These are phyloP conservation scores for Flaveria ramosissima DNA, from an alignment of 129 eudicot species.

Conservation along the genomic window DNA sequence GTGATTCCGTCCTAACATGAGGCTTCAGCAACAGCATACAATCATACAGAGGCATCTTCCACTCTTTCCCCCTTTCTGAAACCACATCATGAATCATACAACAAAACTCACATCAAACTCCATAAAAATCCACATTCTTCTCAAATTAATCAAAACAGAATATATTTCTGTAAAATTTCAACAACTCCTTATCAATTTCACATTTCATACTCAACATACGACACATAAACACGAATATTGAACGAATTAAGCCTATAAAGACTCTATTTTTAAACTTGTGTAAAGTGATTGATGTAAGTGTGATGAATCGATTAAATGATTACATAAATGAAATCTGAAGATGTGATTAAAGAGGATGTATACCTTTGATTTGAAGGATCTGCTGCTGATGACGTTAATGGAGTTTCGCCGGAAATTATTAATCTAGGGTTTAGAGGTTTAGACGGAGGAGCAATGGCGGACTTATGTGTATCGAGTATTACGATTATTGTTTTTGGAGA, in stretches of 20 bases:
- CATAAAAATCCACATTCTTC: background rate
- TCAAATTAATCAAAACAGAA: background rate
- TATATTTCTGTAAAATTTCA: too few relatives aligned
- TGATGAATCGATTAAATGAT: background rate
- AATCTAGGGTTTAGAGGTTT: slow-evolving; percentile 35
- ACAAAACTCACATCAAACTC: background rate
- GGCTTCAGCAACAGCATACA: slow-evolving; percentile 87
- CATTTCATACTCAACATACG: too few relatives aligned
- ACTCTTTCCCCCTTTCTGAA: slow-evolving; percentile 11
- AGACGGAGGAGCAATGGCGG: slow-evolving; percentile 22
- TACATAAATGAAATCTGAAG: background rate
- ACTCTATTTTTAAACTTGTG: background rate
- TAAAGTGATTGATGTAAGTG: background rate
- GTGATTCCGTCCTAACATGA: slow-evolving; percentile 42
- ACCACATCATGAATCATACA: slow-evolving; percentile 13
- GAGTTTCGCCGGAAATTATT: slow-evolving; percentile 21
- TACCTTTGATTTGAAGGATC: slow-evolving; percentile 21
- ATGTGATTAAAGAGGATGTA: background rate
- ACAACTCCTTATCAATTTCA: too few relatives aligned
- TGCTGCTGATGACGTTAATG: background rate
- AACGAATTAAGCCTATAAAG: background rate
- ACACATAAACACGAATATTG: slow-evolving; percentile 11
- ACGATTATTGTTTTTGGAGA: background rate
- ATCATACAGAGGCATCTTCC: slow-evolving; percentile 70
- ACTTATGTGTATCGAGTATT: background rate